Evolutionary conservation across 2,329 filamentous ascomycete genomes (phyloP).

Genomic region (Ambrosiella xylebori): DNA sequence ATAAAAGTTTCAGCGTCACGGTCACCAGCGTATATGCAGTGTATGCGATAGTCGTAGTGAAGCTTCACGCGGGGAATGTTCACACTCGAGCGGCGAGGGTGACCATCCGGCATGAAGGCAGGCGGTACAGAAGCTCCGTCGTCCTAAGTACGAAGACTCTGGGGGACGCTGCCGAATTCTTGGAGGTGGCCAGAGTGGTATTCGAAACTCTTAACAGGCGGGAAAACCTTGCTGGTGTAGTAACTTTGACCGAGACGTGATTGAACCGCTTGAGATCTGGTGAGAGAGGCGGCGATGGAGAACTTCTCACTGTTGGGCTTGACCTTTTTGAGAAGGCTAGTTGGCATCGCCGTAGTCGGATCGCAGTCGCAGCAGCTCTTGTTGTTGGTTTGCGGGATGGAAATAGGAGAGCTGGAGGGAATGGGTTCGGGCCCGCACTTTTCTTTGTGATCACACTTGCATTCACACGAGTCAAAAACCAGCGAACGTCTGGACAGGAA

Average conservation of each 20-base stretch:
- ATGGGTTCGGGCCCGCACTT: background rate
- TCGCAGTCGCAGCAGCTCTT: background rate
- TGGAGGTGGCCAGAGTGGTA: background rate
- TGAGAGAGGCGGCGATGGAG: background rate
- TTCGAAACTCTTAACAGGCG: background rate
- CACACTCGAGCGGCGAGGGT: background rate
- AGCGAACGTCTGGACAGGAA: background rate
- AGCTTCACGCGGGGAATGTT: slow-evolving; percentile 1
- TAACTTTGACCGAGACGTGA: background rate
- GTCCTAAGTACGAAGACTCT: background rate
- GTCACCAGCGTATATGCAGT: slow-evolving; percentile 9
- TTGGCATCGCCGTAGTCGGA: background rate
- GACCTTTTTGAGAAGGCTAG: background rate
- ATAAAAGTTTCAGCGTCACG: slow-evolving; percentile 10
- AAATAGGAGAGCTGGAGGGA: background rate
- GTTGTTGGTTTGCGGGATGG: background rate
- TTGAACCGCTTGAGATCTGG: background rate
- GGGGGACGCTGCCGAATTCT: background rate
- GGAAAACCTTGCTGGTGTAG: background rate
- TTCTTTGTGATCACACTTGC: background rate
- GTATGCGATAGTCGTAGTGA: slow-evolving; percentile 7
- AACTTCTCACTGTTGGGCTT: background rate
- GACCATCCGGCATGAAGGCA: background rate
- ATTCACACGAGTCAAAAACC: background rate
- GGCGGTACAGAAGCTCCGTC: background rate